Evolutionary conservation across 306 rosid species (phyloP).

Genomic region (Pachyrhizus erosus): DNA sequence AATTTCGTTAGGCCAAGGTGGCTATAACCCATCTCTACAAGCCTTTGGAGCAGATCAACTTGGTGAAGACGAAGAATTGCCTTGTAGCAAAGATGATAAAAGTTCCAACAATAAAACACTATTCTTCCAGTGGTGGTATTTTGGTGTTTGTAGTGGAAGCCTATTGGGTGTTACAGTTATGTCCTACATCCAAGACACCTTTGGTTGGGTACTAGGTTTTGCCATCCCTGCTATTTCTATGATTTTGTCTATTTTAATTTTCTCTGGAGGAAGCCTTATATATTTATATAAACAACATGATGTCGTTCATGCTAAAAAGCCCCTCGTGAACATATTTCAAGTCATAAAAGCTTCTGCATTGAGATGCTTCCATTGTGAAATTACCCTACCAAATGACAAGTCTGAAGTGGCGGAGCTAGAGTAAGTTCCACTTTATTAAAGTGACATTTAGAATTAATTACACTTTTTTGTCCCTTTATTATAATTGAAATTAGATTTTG

Average conservation of each 20-base stretch:
- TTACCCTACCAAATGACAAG: slow-evolving; percentile 52
- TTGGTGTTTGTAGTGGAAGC: slow-evolving; percentile 88
- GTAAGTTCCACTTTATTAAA: slow-evolving; percentile 57
- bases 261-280: slow-evolving; percentile 70
- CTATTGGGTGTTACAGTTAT: slow-evolving; percentile 81
- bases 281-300: slow-evolving; percentile 61
- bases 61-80: slow-evolving; percentile 73
- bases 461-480: not conserved
- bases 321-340: slow-evolving; percentile 46
- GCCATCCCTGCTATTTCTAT: slow-evolving; percentile 83
- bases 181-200: slow-evolving; percentile 94
- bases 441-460: not conserved
- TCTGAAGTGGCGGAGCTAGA: slow-evolving; percentile 70
- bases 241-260: slow-evolving; percentile 61
- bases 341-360: slow-evolving; percentile 59
- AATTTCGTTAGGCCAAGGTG: slow-evolving; percentile 89
- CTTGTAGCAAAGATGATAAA: slow-evolving; percentile 58
- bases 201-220: slow-evolving; percentile 91
- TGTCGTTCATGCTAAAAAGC: slow-evolving; percentile 33
- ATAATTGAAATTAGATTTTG: not conserved
- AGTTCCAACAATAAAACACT: slow-evolving; percentile 55
- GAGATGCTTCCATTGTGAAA: slow-evolving; percentile 58
- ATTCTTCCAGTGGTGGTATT: slow-evolving; percentile 92
- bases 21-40: slow-evolving; percentile 90
- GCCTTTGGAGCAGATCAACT: slow-evolving; percentile 95